Evolutionary conservation across 176 grass and related monocot species (phyloP), one percentile per base, ranked within the genome.

Genomic region (Hordeum marinum): DNA sequence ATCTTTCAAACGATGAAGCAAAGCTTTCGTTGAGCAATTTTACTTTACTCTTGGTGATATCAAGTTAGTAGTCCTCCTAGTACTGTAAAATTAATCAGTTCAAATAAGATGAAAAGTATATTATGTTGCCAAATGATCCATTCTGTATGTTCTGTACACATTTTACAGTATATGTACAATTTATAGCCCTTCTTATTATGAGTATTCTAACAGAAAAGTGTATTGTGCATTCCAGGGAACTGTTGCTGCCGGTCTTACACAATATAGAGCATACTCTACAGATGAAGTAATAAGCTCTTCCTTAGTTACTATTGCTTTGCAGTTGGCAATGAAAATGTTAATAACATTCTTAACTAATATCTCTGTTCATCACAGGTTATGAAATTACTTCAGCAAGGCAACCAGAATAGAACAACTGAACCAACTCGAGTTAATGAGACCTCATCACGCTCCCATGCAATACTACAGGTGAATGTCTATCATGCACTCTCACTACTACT

Each of bases 361-460:
- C 26, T 26, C 31, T 82, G 66, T n/a, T 52, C 79, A 21, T 85
- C 75, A 58, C 76, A 99, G 96, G 96, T 99, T 69, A 99, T 99
- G 96, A 79, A 90, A 83, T 80, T 92, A 81, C 91, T 99, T 86
- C 96, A 99, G 76, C 94, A 96, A 83, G 96, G 96, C 31, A 99
- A 99, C 83, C 85, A 91, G 86, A 99, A 99, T 52, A 86, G 96
- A 75, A 99, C 96, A 50, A 99, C 91, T 15, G 96, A 99, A 86
- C 93, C 96, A 43, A 99, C 96, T 71, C 76, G 91, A 88, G 81
- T 80, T 26, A 99, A 99, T 25, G 93, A 99, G 76, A 99, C 96
- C 46, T 99, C 96, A 45, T 99, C 96, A 0, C 89, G 96, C 50
- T 99, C 96, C 67, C 96, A 99, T 89, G 96, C 96, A 20, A 96